Percentiles rank a stretch among this genome's conserved stretches.
These are phyloP conservation scores for Avena insularis DNA, from an alignment of 176 grass and related monocot genomes.

Conservation along the genomic window DNA sequence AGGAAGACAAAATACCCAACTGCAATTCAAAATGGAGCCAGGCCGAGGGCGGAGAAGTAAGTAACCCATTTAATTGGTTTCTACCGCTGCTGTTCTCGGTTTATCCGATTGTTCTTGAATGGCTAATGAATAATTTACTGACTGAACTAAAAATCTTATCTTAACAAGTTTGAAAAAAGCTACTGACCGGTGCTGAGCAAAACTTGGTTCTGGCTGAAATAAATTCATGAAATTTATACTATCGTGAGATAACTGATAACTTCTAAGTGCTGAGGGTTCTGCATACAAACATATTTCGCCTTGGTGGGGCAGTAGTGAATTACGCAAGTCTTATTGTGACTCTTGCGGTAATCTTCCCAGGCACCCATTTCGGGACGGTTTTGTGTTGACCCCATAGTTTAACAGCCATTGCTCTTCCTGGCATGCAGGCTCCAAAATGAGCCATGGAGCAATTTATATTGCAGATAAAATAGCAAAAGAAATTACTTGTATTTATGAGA, in stretches of 20 bases:
- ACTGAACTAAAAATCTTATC: neutral
- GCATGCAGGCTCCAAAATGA: neutral
- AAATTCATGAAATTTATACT: neutral
- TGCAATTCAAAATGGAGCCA: slow-evolving; percentile 98
- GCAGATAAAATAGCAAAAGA: neutral
- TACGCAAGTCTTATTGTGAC: neutral
- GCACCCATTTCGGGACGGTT: neutral
- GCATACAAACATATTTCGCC: neutral
- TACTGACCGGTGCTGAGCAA: neutral
- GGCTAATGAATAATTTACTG: neutral
- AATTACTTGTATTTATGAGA: neutral
- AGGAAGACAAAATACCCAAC: slow-evolving; percentile 83
- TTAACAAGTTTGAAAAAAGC: neutral
- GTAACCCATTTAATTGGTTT: slow-evolving; percentile 18
- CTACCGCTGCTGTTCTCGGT: neutral
- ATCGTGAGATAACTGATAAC: neutral
- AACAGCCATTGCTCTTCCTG: neutral
- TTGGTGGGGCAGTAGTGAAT: neutral
- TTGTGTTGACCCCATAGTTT: neutral
- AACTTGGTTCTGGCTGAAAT: neutral
- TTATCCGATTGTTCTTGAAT: neutral
- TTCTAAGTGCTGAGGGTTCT: neutral
- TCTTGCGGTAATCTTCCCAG: neutral
- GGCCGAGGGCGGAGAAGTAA: slow-evolving; percentile 84
- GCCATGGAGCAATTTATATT: neutral